A percentile compares a stretch with the other conserved stretches of the same genome.
These are phyloP conservation scores for Aspergillus mulundensis DNA, from an alignment of 495 filamentous ascomycete genomes.

Conservation along the genomic window DNA sequence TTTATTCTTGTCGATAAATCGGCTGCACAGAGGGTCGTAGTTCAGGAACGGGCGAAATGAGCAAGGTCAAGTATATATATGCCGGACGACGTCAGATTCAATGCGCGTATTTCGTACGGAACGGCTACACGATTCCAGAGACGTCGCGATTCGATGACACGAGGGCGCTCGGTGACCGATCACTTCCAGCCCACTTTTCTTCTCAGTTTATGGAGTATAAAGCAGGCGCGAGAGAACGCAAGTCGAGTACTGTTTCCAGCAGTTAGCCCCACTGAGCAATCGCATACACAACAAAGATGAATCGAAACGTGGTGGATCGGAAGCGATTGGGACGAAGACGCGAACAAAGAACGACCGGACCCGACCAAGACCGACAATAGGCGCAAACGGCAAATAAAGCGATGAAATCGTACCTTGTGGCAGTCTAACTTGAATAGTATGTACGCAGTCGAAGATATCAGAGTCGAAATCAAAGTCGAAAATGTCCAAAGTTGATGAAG, in stretches of 20 bases:
- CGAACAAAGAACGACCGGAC: constrained; percentile 13
- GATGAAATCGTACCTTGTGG: constrained; percentile 15
- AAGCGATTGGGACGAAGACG: constrained; percentile 7
- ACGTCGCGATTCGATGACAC: constrained; percentile 7
- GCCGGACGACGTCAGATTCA: neutral
- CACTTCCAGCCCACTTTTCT: neutral
- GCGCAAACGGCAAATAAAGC: neutral
- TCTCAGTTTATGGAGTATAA: neutral
- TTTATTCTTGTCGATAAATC: constrained; percentile 57
- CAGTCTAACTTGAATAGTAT: constrained; percentile 1
- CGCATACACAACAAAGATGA: constrained; percentile 7
- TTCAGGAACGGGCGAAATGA: constrained; percentile 13
- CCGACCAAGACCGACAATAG: neutral
- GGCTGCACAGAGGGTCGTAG: constrained; percentile 24
- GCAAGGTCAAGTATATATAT: constrained; percentile 9
- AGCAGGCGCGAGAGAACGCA: constrained; percentile 2
- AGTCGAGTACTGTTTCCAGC: constrained; percentile 1
- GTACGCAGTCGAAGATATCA: constrained; percentile 11
- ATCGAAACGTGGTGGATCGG: constrained; percentile 5
- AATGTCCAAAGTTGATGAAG: too few relatives aligned
- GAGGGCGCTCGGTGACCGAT: constrained; percentile 5
- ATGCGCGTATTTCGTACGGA: neutral
- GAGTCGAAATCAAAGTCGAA: neutral
- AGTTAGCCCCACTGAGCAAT: constrained; percentile 14
- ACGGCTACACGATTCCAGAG: neutral